Evolutionary conservation across 2,329 filamentous ascomycete species (phyloP).

Genomic region (Penicillium sp.): DNA sequence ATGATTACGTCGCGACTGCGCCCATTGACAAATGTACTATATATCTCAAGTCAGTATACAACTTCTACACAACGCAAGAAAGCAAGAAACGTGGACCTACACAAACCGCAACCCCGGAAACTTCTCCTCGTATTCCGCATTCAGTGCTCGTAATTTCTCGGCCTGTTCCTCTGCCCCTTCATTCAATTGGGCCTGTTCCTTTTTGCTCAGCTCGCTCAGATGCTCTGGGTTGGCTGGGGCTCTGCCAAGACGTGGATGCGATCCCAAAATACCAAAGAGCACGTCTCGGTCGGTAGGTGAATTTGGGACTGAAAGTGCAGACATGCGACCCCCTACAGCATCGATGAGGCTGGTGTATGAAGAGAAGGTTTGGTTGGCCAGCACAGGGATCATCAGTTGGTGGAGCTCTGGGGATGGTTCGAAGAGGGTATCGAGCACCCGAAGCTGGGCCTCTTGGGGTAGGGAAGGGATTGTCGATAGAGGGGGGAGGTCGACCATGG

Average conservation of each 20-base stretch:
- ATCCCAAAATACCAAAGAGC: constrained; percentile 70
- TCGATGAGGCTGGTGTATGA: constrained; percentile 70
- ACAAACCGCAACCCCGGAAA: constrained; percentile 87
- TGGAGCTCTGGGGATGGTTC: constrained; percentile 77
- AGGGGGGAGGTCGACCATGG: constrained; percentile 52
- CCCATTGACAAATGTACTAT: constrained; percentile 80
- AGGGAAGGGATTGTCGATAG: constrained; percentile 57
- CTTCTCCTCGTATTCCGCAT: constrained; percentile 71
- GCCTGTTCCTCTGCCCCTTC: constrained; percentile 47
- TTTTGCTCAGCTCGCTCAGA: constrained; percentile 68
- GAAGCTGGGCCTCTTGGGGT: constrained; percentile 51
- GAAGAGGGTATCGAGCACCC: constrained; percentile 73
- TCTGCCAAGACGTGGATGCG: constrained; percentile 80
- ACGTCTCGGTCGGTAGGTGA: constrained; percentile 52
- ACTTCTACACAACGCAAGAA: neutral
- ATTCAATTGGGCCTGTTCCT: constrained; percentile 76
- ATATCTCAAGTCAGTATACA: constrained; percentile 1
- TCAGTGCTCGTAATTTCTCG: constrained; percentile 60
- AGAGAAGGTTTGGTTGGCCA: constrained; percentile 59
- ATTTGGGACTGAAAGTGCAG: constrained; percentile 54
- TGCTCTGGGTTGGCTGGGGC: constrained; percentile 53
- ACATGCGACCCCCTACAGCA: constrained; percentile 62
- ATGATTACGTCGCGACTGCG: constrained; percentile 71
- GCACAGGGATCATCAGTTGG: constrained; percentile 64
- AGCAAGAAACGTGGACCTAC: constrained; percentile 8